phyloP scores from a whole-genome alignment of 1,139 yeast genomes.

The Taphrina wiesneri region DNA sequence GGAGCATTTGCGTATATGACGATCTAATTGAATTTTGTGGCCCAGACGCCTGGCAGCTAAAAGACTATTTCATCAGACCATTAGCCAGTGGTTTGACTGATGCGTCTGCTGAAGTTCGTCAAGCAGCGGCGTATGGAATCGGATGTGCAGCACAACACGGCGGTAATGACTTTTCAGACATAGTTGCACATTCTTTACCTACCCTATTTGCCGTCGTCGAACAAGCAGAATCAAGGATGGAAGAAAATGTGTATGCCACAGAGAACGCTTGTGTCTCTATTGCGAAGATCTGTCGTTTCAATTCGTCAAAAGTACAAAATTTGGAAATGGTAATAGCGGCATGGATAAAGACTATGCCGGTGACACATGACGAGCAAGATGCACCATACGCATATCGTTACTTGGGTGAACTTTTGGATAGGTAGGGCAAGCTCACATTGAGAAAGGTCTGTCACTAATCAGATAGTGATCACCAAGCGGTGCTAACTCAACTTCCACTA shows the following conservation, averaged over 20 bases:
- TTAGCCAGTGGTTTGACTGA: slow-evolving; percentile 64
- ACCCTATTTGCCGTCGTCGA: slow-evolving; percentile 72
- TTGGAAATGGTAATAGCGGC: slow-evolving; percentile 64
- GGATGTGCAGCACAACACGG: slow-evolving; percentile 86
- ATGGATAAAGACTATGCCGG: slow-evolving; percentile 83
- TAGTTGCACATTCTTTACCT: slow-evolving; percentile 68
- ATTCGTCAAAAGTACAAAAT: slow-evolving; percentile 48
- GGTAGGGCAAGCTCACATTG: slow-evolving; percentile 38
- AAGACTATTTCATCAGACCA: slow-evolving; percentile 63
- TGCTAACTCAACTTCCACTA: slow-evolving; percentile 59
- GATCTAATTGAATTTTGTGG: slow-evolving; percentile 82
- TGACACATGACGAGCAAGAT: slow-evolving; percentile 80
- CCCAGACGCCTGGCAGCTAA: slow-evolving; percentile 61
- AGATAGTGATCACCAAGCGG: slow-evolving; percentile 54
- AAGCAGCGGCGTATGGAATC: slow-evolving; percentile 80
- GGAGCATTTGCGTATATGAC: slow-evolving; percentile 77
- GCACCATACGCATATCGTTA: slow-evolving; percentile 85
- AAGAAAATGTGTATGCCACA: slow-evolving; percentile 81
- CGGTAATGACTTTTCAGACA: slow-evolving; percentile 62
- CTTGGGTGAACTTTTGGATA: slow-evolving; percentile 70
- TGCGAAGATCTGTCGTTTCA: slow-evolving; percentile 64
- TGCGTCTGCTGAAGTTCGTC: slow-evolving; percentile 71
- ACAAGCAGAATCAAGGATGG: slow-evolving; percentile 82
- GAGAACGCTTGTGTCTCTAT: slow-evolving; percentile 82
- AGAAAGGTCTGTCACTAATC: not conserved